These are phyloP conservation scores for Calonectria pteridis DNA, from an alignment of 2,329 filamentous ascomycete species.

Conservation along the genomic window DNA sequence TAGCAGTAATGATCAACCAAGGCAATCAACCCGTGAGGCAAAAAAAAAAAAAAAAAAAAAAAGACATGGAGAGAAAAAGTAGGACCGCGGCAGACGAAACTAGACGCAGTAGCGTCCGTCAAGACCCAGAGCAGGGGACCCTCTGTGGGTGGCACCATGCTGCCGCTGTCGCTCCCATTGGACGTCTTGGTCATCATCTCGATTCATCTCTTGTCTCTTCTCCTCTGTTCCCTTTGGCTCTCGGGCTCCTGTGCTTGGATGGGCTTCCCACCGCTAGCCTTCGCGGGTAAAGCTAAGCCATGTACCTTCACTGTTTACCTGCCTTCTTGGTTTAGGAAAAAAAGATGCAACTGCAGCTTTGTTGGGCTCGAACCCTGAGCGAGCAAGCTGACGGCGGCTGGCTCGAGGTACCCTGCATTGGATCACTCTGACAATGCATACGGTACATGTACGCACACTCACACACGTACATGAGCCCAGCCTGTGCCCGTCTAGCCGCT, in stretches of 20 bases:
- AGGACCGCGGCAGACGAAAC: constrained; percentile 1
- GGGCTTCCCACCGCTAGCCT: not conserved
- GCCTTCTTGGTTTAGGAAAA: constrained; percentile 10
- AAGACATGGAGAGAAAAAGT: not conserved
- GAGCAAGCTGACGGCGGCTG: constrained; percentile 18
- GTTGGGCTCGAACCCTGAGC: constrained; percentile 8
- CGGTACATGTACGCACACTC: constrained; percentile 5
- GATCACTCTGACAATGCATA: constrained; percentile 23
- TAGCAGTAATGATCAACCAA: not conserved
- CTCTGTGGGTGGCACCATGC: constrained; percentile 23
- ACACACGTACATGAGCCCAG: constrained; percentile 10
- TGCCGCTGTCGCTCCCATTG: constrained; percentile 24
- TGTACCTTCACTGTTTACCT: not conserved
- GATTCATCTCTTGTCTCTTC: constrained; percentile 23
- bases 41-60: constrained; percentile 11
- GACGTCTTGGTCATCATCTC: constrained; percentile 17
- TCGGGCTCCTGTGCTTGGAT: not conserved
- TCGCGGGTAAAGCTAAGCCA: not conserved
- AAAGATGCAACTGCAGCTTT: constrained; percentile 5
- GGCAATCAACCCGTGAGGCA: not conserved
- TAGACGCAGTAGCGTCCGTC: constrained; percentile 23
- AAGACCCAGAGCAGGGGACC: constrained; percentile 14
- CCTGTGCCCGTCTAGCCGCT: not conserved
- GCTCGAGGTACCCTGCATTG: constrained; percentile 16
- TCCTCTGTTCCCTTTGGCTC: constrained; percentile 6